Evolutionary conservation across 179 eudicot genomes (phyloP).

Genomic region (Nepenthes alata): DNA sequence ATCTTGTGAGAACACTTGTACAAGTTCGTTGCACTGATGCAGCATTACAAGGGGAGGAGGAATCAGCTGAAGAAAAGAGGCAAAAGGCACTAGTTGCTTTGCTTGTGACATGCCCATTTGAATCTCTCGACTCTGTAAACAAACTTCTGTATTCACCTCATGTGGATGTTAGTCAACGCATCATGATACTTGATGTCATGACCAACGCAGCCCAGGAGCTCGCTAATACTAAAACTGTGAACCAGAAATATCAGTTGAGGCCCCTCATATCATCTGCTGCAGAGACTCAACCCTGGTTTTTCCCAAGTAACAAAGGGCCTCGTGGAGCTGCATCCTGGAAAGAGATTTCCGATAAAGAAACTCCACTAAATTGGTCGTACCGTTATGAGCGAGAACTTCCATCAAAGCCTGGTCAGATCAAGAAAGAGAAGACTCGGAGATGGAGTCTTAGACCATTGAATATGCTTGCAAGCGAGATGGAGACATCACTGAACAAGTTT

Average conservation of each 20-base stretch:
- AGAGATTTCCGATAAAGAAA: conserved; percentile 45
- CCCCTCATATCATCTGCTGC: conserved; percentile 44
- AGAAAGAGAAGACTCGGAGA: conserved; percentile 65
- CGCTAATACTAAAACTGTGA: conserved; percentile 39
- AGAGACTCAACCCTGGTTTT: conserved; percentile 72
- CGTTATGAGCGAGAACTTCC: conserved; percentile 86
- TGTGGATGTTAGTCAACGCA: conserved; percentile 72
- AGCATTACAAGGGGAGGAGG: conserved; percentile 78
- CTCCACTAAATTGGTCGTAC: conserved; percentile 62
- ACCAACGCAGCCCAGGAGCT: conserved; percentile 86
- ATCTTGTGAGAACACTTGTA: conserved; percentile 59
- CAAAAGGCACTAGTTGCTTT: conserved; percentile 68
- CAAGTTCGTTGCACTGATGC: conserved; percentile 74
- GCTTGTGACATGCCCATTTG: conserved; percentile 65
- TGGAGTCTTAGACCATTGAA: conserved; percentile 37
- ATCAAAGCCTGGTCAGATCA: conserved; percentile 33
- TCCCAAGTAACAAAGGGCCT: conserved; percentile 62
- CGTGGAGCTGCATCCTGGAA: conserved; percentile 81
- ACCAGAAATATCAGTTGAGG: conserved; percentile 26
- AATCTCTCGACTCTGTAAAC: conserved; percentile 52
- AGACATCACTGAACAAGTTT: conserved; percentile 57
- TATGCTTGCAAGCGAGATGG: conserved; percentile 28
- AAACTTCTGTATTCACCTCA: conserved; percentile 77
- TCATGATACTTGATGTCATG: conserved; percentile 90
- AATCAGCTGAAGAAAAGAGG: conserved; percentile 80